A percentile compares a stretch with the other conserved stretches of the same genome.
Conservation (phyloP, 371 early-diverging fungal species). For the Mortierella sp. region DNA sequence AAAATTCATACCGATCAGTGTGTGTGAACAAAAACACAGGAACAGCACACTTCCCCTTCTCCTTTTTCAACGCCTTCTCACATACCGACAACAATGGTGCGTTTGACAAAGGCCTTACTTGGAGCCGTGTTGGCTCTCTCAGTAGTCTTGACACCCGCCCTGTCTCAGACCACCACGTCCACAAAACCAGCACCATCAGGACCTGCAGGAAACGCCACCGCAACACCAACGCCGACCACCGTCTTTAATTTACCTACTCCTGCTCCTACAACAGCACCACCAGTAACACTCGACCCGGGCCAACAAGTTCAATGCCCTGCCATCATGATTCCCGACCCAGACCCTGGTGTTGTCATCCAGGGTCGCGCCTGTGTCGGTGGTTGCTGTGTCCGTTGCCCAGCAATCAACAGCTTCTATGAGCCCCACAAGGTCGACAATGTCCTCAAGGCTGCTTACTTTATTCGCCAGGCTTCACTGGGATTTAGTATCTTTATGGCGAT, state of each 20-base stretch:
- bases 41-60: neutral
- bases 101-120: neutral
- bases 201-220: neutral
- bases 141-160: neutral
- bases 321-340: slow-evolving; percentile 24
- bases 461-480: slow-evolving; percentile 53
- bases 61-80: neutral
- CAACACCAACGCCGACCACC: slow-evolving; percentile 18
- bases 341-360: slow-evolving; percentile 11
- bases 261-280: neutral
- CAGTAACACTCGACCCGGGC: slow-evolving; percentile 3
- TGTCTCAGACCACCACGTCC: neutral
- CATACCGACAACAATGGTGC: neutral
- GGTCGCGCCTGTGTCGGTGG: neutral
- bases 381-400: slow-evolving; percentile 50
- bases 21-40: neutral
- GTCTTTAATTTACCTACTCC: slow-evolving; percentile 19
- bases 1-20: neutral
- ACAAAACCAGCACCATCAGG: slow-evolving; percentile 2
- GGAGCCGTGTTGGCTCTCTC: neutral
- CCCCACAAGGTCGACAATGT: slow-evolving; percentile 37
- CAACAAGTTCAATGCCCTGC: slow-evolving; percentile 22
- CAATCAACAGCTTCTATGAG: slow-evolving; percentile 43
- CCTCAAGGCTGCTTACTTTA: slow-evolving; percentile 36
- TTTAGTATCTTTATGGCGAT: slow-evolving; percentile 58